Evolutionary conservation across 768 basidiomycete genomes (phyloP).

Genomic region (Roridomyces roridus): DNA sequence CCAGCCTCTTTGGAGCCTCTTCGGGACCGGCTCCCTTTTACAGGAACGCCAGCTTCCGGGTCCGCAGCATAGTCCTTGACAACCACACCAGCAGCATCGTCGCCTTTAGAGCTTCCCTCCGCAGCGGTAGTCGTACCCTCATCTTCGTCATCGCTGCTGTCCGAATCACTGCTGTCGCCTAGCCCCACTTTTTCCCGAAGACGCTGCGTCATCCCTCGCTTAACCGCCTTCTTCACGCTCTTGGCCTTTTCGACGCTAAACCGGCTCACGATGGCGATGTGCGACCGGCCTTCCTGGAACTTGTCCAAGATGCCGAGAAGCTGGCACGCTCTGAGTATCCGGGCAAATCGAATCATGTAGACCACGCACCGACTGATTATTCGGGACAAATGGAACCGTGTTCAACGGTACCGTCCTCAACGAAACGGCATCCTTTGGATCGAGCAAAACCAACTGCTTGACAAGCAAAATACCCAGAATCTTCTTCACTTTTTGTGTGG

Average conservation of each 20-base stretch:
- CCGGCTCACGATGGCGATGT: slow-evolving; percentile 92
- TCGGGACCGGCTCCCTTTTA: not conserved
- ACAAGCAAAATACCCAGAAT: slow-evolving; percentile 88
- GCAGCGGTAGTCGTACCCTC: not conserved
- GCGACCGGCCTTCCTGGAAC: slow-evolving; percentile 90
- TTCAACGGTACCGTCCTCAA: slow-evolving; percentile 84
- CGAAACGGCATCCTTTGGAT: slow-evolving; percentile 87
- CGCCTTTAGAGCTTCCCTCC: slow-evolving; percentile 9
- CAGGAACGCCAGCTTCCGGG: slow-evolving; percentile 19
- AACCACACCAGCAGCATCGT: slow-evolving; percentile 24
- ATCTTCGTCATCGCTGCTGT: slow-evolving; percentile 20
- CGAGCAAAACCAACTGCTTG: slow-evolving; percentile 87
- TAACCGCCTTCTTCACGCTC: slow-evolving; percentile 86
- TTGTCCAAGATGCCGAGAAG: slow-evolving; percentile 86
- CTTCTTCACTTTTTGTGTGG: slow-evolving; percentile 67
- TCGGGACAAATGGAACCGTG: slow-evolving; percentile 85
- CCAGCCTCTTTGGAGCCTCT: slow-evolving; percentile 3
- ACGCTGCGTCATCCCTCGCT: slow-evolving; percentile 79
- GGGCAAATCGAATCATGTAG: no score
- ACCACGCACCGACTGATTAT: slow-evolving; percentile 64
- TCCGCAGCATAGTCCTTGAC: slow-evolving; percentile 34
- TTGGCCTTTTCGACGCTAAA: slow-evolving; percentile 74
- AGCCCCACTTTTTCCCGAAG: slow-evolving; percentile 78
- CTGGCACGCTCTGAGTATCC: no score
- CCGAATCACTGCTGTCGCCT: slow-evolving; percentile 51